These are phyloP conservation scores for Rhodotorula graminis DNA, from an alignment of 768 basidiomycete species.

Conservation along the genomic window DNA sequence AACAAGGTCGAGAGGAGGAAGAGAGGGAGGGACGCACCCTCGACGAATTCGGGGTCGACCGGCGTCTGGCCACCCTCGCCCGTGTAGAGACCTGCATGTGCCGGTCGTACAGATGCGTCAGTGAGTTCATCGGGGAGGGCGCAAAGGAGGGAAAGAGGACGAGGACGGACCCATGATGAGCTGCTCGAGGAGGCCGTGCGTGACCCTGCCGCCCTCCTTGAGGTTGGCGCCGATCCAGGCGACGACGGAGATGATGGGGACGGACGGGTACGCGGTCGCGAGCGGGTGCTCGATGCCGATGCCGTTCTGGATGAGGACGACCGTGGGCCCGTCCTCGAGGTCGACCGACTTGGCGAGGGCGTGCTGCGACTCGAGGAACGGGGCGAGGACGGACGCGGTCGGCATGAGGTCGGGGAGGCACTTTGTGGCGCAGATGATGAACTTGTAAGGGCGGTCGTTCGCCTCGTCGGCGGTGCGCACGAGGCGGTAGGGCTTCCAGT, in stretches of 20 bases:
- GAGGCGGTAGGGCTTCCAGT: conserved; percentile 63
- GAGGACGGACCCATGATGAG: conserved; percentile 23
- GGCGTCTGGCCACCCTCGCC: conserved; percentile 28
- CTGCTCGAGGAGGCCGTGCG: conserved; percentile 29
- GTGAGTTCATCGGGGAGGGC: too few relatives aligned
- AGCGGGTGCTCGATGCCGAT: conserved; percentile 35
- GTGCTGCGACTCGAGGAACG: conserved; percentile 56
- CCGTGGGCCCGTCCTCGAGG: conserved; percentile 50
- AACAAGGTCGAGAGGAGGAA: neutral
- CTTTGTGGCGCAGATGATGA: conserved; percentile 66
- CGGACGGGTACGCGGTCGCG: conserved; percentile 22
- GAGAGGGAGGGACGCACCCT: neutral
- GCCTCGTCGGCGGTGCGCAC: conserved; percentile 60
- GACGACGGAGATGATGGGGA: conserved; percentile 27
- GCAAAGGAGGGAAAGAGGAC: too few relatives aligned
- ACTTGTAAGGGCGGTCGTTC: conserved; percentile 58
- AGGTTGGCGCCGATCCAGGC: conserved; percentile 39
- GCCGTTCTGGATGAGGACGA: conserved; percentile 62
- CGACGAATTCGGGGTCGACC: neutral
- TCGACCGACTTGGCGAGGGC: conserved; percentile 47
- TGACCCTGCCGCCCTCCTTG: conserved; percentile 14
- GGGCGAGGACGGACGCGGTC: conserved; percentile 58
- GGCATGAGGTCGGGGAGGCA: conserved; percentile 62
- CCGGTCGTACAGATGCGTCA: too few relatives aligned
- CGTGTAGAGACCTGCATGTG: conserved; percentile 15